A percentile compares a stretch with the other conserved stretches of the same genome.
Evolutionary conservation across 805 yeast species (phyloP).

Genomic region (Lachancea lanzarotensis): DNA sequence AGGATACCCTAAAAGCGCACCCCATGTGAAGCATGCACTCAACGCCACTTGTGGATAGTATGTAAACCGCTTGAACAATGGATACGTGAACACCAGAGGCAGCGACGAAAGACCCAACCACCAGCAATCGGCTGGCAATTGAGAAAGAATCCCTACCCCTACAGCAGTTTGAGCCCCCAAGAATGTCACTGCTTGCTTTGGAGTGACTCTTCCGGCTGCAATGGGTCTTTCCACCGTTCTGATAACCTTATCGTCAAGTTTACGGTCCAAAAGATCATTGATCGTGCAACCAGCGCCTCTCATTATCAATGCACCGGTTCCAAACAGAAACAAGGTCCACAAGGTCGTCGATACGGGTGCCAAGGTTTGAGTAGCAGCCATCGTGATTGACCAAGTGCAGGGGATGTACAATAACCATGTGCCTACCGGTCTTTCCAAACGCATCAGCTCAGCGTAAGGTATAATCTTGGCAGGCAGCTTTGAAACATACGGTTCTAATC

Average conservation of each 20-base stretch:
- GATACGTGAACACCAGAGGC: slow-evolving; percentile 77
- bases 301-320: slow-evolving; percentile 84
- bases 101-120: slow-evolving; percentile 74
- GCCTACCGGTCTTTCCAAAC: slow-evolving; percentile 95
- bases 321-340: slow-evolving; percentile 61
- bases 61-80: slow-evolving; percentile 89
- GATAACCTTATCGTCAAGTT: slow-evolving; percentile 77
- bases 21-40: slow-evolving; percentile 88
- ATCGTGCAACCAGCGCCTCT: slow-evolving; percentile 98
- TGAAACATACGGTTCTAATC: slow-evolving; percentile 46
- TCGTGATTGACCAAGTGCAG: slow-evolving; percentile 85
- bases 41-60: slow-evolving; percentile 88
- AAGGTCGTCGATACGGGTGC: slow-evolving; percentile 63
- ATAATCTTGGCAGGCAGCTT: slow-evolving; percentile 65
- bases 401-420: slow-evolving; percentile 79
- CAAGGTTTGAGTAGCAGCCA: slow-evolving; percentile 70
- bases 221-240: slow-evolving; percentile 90
- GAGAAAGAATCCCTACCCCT: slow-evolving; percentile 65
- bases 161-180: slow-evolving; percentile 65
- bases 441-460: slow-evolving; percentile 88
- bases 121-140: slow-evolving; percentile 78
- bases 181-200: slow-evolving; percentile 62
- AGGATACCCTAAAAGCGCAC: slow-evolving; percentile 87
- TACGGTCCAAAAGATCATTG: slow-evolving; percentile 80
- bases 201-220: slow-evolving; percentile 75